These are phyloP conservation scores for Stephania yunnanensis DNA, from an alignment of 164 flowering plant genomes.

Conservation along the genomic window DNA sequence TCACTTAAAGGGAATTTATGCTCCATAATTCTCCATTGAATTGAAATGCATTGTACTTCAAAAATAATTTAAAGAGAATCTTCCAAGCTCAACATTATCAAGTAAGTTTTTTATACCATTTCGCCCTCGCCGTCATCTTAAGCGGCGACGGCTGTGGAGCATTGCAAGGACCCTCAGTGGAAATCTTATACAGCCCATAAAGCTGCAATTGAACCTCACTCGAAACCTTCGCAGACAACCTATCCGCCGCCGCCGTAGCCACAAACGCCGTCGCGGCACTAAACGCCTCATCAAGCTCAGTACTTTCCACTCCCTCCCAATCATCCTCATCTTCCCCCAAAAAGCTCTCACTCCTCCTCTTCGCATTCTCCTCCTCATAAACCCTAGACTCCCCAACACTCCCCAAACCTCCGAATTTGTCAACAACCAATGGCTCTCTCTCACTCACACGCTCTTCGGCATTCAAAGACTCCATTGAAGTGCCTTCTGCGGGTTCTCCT, in stretches of 20 bases:
- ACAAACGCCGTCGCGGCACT: conserved; percentile 96
- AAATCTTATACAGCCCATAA: conserved; percentile 86
- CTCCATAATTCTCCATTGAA: background rate
- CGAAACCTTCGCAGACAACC: conserved; percentile 56
- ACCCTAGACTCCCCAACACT: conserved; percentile 8
- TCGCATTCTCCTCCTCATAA: conserved; percentile 9
- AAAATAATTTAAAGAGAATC: background rate
- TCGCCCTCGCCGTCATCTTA: conserved; percentile 87
- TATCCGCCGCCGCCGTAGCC: conserved; percentile 80
- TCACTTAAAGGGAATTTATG: too few relatives aligned
- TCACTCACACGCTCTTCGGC: background rate
- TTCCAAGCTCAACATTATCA: background rate
- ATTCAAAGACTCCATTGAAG: conserved; percentile 18
- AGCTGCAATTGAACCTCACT: conserved; percentile 78
- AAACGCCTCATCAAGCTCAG: conserved; percentile 84
- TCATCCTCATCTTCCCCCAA: conserved; percentile 49
- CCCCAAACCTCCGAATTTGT: background rate
- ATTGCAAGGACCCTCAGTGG: conserved; percentile 91
- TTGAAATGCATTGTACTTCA: background rate
- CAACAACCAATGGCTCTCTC: background rate
- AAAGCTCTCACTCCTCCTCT: conserved; percentile 26
- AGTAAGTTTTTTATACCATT: conserved; percentile 49
- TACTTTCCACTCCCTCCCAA: conserved; percentile 98
- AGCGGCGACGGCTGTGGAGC: conserved; percentile 82
- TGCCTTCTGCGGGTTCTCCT: conserved; percentile 13